These are phyloP conservation scores for Penicillium desertorum DNA, from an alignment of 495 filamentous ascomycete genomes.

Conservation along the genomic window DNA sequence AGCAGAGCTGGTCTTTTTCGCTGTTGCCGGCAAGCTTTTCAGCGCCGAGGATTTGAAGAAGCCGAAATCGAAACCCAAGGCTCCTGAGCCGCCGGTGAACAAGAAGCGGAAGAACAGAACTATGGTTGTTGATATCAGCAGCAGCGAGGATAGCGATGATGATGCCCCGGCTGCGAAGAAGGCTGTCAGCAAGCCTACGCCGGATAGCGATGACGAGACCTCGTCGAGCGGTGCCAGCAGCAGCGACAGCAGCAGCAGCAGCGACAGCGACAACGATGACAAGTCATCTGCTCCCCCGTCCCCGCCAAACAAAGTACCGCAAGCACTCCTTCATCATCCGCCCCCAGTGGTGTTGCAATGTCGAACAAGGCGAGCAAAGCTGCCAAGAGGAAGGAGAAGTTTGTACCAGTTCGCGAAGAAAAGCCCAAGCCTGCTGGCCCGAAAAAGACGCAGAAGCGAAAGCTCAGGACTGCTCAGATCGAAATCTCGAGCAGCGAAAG, in stretches of 20 bases:
- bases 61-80: constrained; percentile 30
- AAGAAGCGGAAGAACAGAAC: constrained; percentile 60
- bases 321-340: not conserved
- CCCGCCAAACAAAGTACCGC: not conserved
- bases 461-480: constrained; percentile 27
- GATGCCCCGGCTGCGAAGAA: constrained; percentile 13
- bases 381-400: constrained; percentile 14
- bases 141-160: constrained; percentile 38
- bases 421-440: constrained; percentile 17
- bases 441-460: constrained; percentile 35
- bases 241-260: not conserved
- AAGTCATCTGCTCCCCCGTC: constrained; percentile 4
- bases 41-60: constrained; percentile 32
- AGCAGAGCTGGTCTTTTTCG: constrained; percentile 48
- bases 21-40: constrained; percentile 39
- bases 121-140: constrained; percentile 47
- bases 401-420: constrained; percentile 3
- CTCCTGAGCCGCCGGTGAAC: constrained; percentile 38
- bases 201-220: constrained; percentile 22
- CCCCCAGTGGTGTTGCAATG: not conserved
- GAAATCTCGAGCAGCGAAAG: constrained; percentile 35
- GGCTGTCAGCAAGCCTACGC: constrained; percentile 15
- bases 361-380: constrained; percentile 7
- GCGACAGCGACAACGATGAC: constrained; percentile 21
- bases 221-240: constrained; percentile 21